phyloP scores from a whole-genome alignment of 768 basidiomycete species.

The Fomitopsis serialis region DNA sequence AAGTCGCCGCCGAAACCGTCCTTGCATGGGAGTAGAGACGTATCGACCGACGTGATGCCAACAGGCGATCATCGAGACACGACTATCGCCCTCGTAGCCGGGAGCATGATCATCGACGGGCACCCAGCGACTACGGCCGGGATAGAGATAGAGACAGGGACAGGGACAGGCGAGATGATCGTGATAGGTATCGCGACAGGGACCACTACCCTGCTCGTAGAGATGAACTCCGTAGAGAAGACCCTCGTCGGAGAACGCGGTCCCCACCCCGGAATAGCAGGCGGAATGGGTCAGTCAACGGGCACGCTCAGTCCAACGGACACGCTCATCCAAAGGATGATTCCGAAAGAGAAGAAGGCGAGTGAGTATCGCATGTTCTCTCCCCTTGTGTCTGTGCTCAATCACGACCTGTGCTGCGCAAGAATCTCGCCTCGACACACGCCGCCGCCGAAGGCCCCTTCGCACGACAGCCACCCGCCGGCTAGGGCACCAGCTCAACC shows the following conservation, averaged over 20 bases:
- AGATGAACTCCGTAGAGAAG: slow-evolving; percentile 23
- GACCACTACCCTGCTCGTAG: slow-evolving; percentile 20
- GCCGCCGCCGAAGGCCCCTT: slow-evolving; percentile 21
- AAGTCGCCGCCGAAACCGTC: slow-evolving; percentile 29
- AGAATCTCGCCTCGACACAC: slow-evolving; percentile 63
- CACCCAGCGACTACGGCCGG: slow-evolving; percentile 18
- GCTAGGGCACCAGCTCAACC: slow-evolving; percentile 8
- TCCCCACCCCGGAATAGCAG: slow-evolving; percentile 5
- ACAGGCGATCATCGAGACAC: slow-evolving; percentile 19
- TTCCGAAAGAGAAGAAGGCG: slow-evolving; percentile 84
- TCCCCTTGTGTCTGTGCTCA: slow-evolving; percentile 2
- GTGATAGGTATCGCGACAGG: slow-evolving; percentile 25
- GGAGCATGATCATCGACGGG: slow-evolving; percentile 31
- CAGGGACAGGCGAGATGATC: slow-evolving; percentile 31
- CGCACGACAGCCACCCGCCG: slow-evolving; percentile 14
- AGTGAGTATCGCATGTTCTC: slow-evolving; percentile 62
- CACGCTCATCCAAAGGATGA: slow-evolving; percentile 24
- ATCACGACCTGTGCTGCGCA: slow-evolving; percentile 9
- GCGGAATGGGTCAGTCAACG: slow-evolving; percentile 9
- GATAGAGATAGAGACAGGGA: slow-evolving; percentile 29
- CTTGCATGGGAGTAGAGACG: slow-evolving; percentile 30
- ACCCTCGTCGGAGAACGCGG: slow-evolving; percentile 7
- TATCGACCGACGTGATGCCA: slow-evolving; percentile 26
- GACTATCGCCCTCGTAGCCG: slow-evolving; percentile 27
- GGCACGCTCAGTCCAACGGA: background rate